phyloP scores from a whole-genome alignment of 768 basidiomycete species.

The Naganishia vishniacii region DNA sequence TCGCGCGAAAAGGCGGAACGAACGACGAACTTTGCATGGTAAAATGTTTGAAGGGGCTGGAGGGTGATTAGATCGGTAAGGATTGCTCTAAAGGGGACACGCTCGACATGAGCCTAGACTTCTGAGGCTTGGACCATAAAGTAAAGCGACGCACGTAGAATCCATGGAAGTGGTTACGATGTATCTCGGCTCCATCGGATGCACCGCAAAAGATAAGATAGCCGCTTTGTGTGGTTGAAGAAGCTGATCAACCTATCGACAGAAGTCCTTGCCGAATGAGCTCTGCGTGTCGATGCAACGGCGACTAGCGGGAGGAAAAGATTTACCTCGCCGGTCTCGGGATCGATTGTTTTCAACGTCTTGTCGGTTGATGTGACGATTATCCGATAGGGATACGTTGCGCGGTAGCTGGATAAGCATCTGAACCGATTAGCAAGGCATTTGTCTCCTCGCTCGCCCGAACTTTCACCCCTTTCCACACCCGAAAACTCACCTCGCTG shows the following conservation, averaged over 20 bases:
- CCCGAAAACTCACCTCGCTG: conserved; percentile 36
- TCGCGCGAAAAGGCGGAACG: conserved; percentile 38
- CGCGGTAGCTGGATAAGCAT: conserved; percentile 3
- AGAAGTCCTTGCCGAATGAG: not conserved
- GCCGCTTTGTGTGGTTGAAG: conserved; percentile 43
- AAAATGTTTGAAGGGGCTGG: conserved; percentile 39
- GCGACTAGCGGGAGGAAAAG: not conserved
- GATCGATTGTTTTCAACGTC: conserved; percentile 40
- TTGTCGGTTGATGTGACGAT: conserved; percentile 44
- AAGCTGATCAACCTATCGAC: conserved; percentile 35
- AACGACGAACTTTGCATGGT: conserved; percentile 41
- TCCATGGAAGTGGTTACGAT: conserved; percentile 46
- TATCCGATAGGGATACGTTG: conserved; percentile 31
- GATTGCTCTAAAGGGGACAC: conserved; percentile 29
- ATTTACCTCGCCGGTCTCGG: conserved; percentile 38
- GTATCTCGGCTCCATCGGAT: conserved; percentile 39
- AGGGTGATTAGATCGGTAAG: conserved; percentile 44
- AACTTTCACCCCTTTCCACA: no score
- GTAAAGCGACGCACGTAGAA: conserved; percentile 41
- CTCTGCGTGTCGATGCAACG: not conserved
- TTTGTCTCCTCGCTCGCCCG: no score
- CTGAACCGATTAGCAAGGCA: no score
- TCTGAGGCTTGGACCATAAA: not conserved
- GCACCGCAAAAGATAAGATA: conserved; percentile 38
- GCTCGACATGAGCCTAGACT: not conserved